Base-by-base conservation (phyloP, 352 stramenopile species). In the Globisporangium spiculum region DNA sequence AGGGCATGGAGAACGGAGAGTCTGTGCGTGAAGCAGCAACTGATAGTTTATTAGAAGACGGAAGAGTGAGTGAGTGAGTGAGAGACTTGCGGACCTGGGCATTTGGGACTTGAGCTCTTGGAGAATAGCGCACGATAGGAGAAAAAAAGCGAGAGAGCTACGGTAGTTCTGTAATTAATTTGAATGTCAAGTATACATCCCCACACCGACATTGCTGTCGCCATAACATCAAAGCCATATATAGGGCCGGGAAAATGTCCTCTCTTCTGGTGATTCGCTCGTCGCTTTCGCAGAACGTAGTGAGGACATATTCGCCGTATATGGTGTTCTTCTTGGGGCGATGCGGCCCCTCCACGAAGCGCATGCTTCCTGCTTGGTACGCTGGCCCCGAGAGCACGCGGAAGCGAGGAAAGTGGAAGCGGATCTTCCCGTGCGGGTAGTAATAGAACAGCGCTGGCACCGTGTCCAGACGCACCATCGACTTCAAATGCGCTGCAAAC, bases 381-480 rank as follows among this genome's bases (percentile, higher is more conserved):
- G 38, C 24, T 20, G 68, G 38, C 55, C 72, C 72, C 4, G 54
- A 52, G 20, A 77, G 72, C 64, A 75, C 68, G 61, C 72, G 72
- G 44, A 77, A 77, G 27, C 7, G 41, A 6, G 72, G 46, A 22
- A 77, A 77, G 46, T 77, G 72, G 62, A 70, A 75, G 2, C 72
- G 72, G 62, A 77, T 77, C 68, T 75, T 77, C n/a, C 18, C 58
- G 3, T 54, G 8, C 12, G 34, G 5, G 36, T 36, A 63, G 20
- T 62, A 32, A 27, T 62, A 26, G 6, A 56, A 3, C 22, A 56
- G 22, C 9, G 14, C n/a, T 20, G 9, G 52, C 24, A 24, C 24
- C 32, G 52, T 22, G 7, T 32, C n/a, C 10, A 1, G 27, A 58
- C 53, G 16, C 8, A 14, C 9, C 4, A 26, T 18, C 22, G 18